phyloP scores from a whole-genome alignment of 495 filamentous ascomycete genomes.

The Cercophora sp. region DNA sequence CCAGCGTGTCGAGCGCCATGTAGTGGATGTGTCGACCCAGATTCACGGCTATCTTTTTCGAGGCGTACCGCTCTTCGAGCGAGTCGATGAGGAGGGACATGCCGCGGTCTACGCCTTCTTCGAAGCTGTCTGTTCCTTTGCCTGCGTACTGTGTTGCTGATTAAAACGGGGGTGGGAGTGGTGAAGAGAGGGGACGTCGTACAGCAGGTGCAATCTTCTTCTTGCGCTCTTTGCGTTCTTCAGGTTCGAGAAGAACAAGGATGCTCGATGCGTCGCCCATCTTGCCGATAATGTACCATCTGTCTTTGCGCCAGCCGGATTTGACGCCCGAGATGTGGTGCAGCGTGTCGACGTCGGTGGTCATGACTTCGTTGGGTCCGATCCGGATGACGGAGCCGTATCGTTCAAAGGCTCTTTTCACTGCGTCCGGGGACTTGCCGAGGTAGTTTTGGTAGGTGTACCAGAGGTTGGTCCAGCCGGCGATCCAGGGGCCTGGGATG shows the following conservation, averaged over 20 bases:
- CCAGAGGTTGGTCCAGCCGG: neutral
- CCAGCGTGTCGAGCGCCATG: conserved; percentile 34
- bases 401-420: neutral
- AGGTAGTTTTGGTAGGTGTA: no score
- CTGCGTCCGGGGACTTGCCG: neutral
- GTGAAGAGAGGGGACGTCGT: neutral
- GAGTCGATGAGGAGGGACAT: neutral
- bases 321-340: neutral
- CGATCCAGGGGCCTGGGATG: neutral
- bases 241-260: neutral
- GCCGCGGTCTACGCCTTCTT: neutral
- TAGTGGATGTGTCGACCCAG: conserved; percentile 31
- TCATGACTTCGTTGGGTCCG: neutral
- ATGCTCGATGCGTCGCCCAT: neutral
- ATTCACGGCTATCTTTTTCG: conserved; percentile 13
- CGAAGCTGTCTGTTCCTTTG: neutral
- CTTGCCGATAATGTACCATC: neutral
- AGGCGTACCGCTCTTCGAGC: neutral
- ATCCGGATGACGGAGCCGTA: neutral
- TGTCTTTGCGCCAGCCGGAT: neutral
- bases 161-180: neutral
- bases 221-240: neutral
- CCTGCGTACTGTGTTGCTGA: neutral
- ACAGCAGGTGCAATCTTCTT: neutral
- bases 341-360: neutral